Percentiles rank a stretch among this genome's conserved stretches.
phyloP scores from a whole-genome alignment of 257 asterid species.

The Schizonepeta tenuifolia region DNA sequence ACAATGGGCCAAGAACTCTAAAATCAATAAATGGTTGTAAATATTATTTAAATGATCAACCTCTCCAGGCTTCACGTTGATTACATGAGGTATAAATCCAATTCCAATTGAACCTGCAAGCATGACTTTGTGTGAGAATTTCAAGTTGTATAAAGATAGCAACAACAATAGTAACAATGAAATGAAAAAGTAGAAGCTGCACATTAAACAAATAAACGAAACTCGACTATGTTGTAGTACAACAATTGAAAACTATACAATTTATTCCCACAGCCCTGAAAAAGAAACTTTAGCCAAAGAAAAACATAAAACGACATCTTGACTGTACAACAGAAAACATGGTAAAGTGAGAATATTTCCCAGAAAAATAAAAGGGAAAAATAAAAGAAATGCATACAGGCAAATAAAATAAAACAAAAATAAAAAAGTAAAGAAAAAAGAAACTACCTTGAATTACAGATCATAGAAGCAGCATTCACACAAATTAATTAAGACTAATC shows the following conservation, averaged over 20 bases:
- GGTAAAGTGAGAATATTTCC: slow-evolving; percentile 19
- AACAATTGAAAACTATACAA: background rate
- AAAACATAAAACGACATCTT: slow-evolving; percentile 10
- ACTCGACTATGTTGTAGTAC: background rate
- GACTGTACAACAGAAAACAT: background rate
- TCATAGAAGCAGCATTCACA: slow-evolving; percentile 4
- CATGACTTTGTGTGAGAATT: slow-evolving; percentile 28
- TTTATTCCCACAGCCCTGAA: slow-evolving; percentile 11
- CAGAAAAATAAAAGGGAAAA: background rate
- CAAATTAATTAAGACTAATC: slow-evolving; percentile 17
- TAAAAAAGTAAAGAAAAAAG: background rate
- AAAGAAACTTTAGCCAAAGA: slow-evolving; percentile 16
- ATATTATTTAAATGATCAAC: slow-evolving; percentile 29
- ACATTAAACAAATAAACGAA: slow-evolving; percentile 13
- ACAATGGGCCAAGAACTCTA: slow-evolving; percentile 12
- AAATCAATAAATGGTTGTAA: slow-evolving; percentile 1
- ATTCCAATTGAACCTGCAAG: slow-evolving; percentile 57
- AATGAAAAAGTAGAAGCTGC: background rate
- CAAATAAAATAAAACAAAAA: slow-evolving; percentile 4
- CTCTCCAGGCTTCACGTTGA: slow-evolving; percentile 59
- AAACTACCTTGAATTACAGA: background rate
- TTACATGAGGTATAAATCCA: slow-evolving; percentile 53
- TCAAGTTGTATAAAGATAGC: slow-evolving; percentile 3
- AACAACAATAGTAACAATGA: background rate
- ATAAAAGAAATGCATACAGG: background rate